phyloP scores from a whole-genome alignment of 2,329 filamentous ascomycete genomes.

The Plenodomus biglobosus region DNA sequence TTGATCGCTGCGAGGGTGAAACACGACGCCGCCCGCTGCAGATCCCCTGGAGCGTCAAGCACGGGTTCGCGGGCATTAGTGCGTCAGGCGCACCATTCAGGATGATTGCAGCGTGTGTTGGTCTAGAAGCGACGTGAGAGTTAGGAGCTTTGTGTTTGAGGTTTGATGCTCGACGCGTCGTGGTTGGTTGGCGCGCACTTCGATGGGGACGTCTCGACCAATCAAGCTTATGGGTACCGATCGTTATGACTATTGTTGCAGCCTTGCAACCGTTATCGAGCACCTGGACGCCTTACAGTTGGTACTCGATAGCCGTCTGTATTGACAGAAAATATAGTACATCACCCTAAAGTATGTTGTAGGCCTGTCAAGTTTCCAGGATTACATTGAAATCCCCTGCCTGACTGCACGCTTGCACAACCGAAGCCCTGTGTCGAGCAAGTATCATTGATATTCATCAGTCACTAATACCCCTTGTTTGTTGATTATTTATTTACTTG shows the following conservation, averaged over 20 bases:
- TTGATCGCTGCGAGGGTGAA: conserved; percentile 23
- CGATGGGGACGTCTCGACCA: conserved; percentile 21
- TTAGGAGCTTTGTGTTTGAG: conserved; percentile 4
- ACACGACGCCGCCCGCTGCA: conserved; percentile 19
- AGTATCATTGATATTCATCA: not conserved
- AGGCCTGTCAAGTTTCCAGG: conserved; percentile 19
- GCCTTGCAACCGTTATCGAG: not conserved
- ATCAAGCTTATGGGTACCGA: conserved; percentile 13
- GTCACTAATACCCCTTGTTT: conserved; percentile 19
- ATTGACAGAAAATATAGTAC: too few relatives aligned
- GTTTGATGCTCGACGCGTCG: conserved; percentile 1
- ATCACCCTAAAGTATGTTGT: not conserved
- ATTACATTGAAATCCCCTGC: conserved; percentile 20
- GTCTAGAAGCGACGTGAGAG: conserved; percentile 3
- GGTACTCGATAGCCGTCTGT: too few relatives aligned
- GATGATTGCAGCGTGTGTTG: conserved; percentile 8
- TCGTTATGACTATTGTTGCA: not conserved
- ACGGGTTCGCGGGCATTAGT: conserved; percentile 18
- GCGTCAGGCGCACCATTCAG: conserved; percentile 12
- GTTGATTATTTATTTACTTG: conserved; percentile 13
- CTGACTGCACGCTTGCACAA: not conserved
- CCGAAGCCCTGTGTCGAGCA: not conserved
- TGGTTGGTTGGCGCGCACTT: conserved; percentile 23
- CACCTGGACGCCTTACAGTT: not conserved
- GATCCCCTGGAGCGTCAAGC: conserved; percentile 18